phyloP scores from a whole-genome alignment of 495 filamentous ascomycete species.

The Penicillium taxi region DNA sequence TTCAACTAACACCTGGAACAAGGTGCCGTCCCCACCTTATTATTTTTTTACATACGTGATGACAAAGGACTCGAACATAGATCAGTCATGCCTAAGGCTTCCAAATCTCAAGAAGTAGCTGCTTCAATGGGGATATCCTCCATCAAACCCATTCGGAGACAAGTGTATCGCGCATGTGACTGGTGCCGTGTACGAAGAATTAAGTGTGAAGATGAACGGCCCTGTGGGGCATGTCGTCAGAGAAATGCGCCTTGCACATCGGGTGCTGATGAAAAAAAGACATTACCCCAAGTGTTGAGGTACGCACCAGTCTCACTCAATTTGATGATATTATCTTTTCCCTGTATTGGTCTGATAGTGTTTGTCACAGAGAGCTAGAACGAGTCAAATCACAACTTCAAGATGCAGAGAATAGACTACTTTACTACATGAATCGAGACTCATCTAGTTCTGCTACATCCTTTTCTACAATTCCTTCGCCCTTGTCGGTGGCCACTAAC shows the following conservation, averaged over 20 bases:
- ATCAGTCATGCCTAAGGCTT: too few species aligned
- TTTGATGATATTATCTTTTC: slow-evolving; percentile 1
- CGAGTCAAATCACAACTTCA: slow-evolving; percentile 1
- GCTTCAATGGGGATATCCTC: background rate
- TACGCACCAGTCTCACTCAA: background rate
- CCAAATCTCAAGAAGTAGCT: too few species aligned
- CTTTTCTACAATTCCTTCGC: background rate
- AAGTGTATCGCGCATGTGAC: slow-evolving; percentile 3
- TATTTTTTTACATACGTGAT: too few species aligned
- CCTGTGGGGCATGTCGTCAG: slow-evolving; percentile 1
- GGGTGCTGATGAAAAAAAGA: background rate
- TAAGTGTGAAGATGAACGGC: slow-evolving; percentile 5
- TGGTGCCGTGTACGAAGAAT: slow-evolving; percentile 2
- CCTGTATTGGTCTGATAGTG: too few species aligned
- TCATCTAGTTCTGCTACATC: background rate
- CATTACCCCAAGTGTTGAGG: slow-evolving; percentile 2
- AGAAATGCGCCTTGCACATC: slow-evolving; percentile 2
- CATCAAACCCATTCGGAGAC: slow-evolving; percentile 2
- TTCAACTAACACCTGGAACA: too few species aligned
- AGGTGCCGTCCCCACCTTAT: too few species aligned
- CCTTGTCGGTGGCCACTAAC: too few species aligned
- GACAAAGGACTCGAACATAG: too few species aligned
- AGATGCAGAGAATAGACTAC: background rate
- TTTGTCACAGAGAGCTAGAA: slow-evolving; percentile 1
- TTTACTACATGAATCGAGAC: slow-evolving; percentile 1